Base-by-base conservation (phyloP, 2,329 filamentous ascomycete genomes). In the Colletotrichum sp. region DNA sequence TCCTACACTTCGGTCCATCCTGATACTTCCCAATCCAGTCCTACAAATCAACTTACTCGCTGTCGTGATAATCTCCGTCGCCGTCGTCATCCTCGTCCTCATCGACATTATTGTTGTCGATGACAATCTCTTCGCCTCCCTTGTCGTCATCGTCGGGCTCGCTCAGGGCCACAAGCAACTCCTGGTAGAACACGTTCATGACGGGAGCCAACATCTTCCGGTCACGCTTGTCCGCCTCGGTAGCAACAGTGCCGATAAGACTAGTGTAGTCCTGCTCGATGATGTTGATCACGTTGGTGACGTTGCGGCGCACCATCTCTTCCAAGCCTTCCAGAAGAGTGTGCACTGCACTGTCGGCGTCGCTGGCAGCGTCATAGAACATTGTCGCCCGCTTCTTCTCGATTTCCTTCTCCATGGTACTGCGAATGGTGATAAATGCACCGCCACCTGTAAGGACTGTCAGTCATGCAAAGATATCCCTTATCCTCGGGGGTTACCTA, bases 211-310 rank as follows among this genome's bases (percentile, higher is more conserved):
- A 28, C 5, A 21, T 30, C 72, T 72, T 75, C 16, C 61, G 24
- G 28, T 26, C 55, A 18, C 72, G 61, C 10, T 28, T 72, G 28
- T 75, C 61, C 2, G 68, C 52, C 55, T 61, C 63, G 9, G 30
- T 67, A 30, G 68, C 68, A 9, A 67, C 68, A 26, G 55, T 43
- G 36, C 68, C 72, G 74, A 30, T 87, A 13, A 76, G 24, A 10
- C 70, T 15, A 9, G 43, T 36, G 28, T 76, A 76, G 39, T 76
- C 73, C 24, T 76, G 26, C 86, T 36, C 82, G 79, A 7, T 63
- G 74, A 52, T 67, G 86, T 86, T 3, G 81, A 78, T 78, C 83
- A 91, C 4, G 6, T 18, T 7, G 6, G 59, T 60, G n/a, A 55
- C 12, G n/a, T 64, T 43, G 12, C 43, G 4, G 13, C 9, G 64